A percentile compares a stretch with the other conserved stretches of the same genome.
Conservation (phyloP, 768 basidiomycete genomes). For the Lentinula lateritia region DNA sequence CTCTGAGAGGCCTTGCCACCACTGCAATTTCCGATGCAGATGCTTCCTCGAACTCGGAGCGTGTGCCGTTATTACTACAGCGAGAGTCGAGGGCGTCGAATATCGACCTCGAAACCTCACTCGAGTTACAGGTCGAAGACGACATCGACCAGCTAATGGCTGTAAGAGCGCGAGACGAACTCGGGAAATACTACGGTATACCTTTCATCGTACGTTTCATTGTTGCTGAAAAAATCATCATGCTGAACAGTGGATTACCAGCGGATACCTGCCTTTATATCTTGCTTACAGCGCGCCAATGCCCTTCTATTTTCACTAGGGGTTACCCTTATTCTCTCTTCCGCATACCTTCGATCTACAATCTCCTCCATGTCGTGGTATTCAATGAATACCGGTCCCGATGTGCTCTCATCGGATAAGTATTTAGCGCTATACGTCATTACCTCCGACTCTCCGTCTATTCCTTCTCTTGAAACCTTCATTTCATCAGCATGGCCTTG, state of each 20-base stretch:
- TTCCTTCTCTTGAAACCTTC: background rate
- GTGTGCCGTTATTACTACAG: background rate
- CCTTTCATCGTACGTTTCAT: conserved; percentile 63
- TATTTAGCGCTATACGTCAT: background rate
- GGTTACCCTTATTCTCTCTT: conserved; percentile 54
- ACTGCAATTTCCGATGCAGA: background rate
- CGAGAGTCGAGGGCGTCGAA: background rate
- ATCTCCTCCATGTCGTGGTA: background rate
- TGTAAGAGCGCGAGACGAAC: conserved; percentile 63
- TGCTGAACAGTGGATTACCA: conserved; percentile 18
- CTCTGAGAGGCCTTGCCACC: background rate
- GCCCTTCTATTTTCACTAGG: conserved; percentile 68
- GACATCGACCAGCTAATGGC: conserved; percentile 63
- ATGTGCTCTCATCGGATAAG: background rate
- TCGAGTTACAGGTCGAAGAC: conserved; percentile 45
- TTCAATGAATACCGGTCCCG: background rate
- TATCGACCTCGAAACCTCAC: conserved; percentile 1
- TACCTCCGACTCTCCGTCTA: background rate
- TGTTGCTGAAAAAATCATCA: background rate
- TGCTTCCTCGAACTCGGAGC: background rate
- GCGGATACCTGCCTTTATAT: conserved; percentile 76
- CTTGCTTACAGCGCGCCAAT: conserved; percentile 72
- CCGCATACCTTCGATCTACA: conserved; percentile 52
- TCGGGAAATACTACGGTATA: conserved; percentile 77
- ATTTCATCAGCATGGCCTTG: background rate